Evolutionary conservation across 768 basidiomycete species (phyloP).

Genomic region (Chalciporus piperatus): DNA sequence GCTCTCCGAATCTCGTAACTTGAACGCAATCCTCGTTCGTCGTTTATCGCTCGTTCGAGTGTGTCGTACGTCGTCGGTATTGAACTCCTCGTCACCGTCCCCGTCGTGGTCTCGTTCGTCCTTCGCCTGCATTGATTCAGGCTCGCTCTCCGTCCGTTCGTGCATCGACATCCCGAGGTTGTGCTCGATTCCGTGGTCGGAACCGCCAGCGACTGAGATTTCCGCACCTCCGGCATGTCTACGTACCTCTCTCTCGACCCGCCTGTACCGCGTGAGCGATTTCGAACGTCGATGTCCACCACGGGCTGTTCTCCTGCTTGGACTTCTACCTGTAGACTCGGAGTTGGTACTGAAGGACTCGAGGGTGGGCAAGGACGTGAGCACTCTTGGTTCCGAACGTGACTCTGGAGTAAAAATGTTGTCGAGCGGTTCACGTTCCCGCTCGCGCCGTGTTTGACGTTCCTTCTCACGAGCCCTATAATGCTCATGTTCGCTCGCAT

Average conservation of each 20-base stretch:
- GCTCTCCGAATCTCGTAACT: conserved; percentile 19
- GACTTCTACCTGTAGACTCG: too few relatives aligned
- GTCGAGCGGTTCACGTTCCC: not conserved
- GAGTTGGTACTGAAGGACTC: too few relatives aligned
- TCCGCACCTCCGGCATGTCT: not conserved
- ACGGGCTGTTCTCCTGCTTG: too few relatives aligned
- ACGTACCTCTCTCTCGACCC: not conserved
- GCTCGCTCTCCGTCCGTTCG: not conserved
- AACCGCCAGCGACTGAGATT: too few relatives aligned
- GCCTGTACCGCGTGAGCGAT: not conserved
- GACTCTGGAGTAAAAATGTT: not conserved
- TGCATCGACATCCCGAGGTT: not conserved
- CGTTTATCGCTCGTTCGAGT: not conserved
- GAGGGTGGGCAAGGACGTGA: not conserved
- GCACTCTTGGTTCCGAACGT: not conserved
- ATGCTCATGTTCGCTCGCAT: conserved; percentile 22
- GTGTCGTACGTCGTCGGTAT: too few relatives aligned
- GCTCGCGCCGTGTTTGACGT: conserved; percentile 7
- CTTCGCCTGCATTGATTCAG: not conserved
- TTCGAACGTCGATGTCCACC: not conserved
- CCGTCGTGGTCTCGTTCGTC: not conserved
- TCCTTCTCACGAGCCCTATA: conserved; percentile 23
- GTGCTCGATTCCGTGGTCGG: too few relatives aligned
- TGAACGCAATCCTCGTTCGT: conserved; percentile 4
- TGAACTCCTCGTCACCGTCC: not conserved